Percentiles rank a stretch among this genome's conserved stretches.
Conservation (phyloP, 2,329 filamentous ascomycete species). For the Stromatinia cepivora region DNA sequence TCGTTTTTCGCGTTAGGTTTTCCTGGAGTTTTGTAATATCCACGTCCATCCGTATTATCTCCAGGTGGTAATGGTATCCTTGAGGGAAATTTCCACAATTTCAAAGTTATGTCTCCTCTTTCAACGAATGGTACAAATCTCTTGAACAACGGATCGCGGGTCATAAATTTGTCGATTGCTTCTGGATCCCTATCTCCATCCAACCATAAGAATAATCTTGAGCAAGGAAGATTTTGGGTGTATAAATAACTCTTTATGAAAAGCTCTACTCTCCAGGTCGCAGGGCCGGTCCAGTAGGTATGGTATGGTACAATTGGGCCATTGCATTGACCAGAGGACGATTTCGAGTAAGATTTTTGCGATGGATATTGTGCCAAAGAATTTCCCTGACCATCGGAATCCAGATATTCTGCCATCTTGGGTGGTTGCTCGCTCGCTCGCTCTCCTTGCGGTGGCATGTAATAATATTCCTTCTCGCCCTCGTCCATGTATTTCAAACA, state of each 20-base stretch:
- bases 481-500: slow-evolving; percentile 53
- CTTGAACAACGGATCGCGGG: slow-evolving; percentile 52
- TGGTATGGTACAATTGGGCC: slow-evolving; percentile 58
- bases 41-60: slow-evolving; percentile 50
- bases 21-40: slow-evolving; percentile 50
- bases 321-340: slow-evolving; percentile 50
- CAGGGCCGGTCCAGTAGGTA: slow-evolving; percentile 57
- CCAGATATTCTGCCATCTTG: slow-evolving; percentile 39
- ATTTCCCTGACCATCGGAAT: slow-evolving; percentile 41
- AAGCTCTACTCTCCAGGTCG: slow-evolving; percentile 56
- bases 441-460: slow-evolving; percentile 43
- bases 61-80: slow-evolving; percentile 53
- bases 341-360: slow-evolving; percentile 44
- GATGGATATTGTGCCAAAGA: slow-evolving; percentile 39
- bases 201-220: slow-evolving; percentile 54
- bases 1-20: slow-evolving; percentile 43
- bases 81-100: slow-evolving; percentile 54
- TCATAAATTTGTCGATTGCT: slow-evolving; percentile 53
- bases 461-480: slow-evolving; percentile 52
- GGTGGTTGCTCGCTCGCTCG: slow-evolving; percentile 41
- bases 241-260: slow-evolving; percentile 59
- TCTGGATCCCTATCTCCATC: slow-evolving; percentile 53
- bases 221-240: slow-evolving; percentile 57
- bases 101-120: slow-evolving; percentile 53
- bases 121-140: slow-evolving; percentile 55